Percentiles rank a stretch among this genome's conserved stretches.
These are phyloP conservation scores for Yamadazyma kanchanaburiensis DNA, from an alignment of 1,139 yeast species.

Conservation along the genomic window DNA sequence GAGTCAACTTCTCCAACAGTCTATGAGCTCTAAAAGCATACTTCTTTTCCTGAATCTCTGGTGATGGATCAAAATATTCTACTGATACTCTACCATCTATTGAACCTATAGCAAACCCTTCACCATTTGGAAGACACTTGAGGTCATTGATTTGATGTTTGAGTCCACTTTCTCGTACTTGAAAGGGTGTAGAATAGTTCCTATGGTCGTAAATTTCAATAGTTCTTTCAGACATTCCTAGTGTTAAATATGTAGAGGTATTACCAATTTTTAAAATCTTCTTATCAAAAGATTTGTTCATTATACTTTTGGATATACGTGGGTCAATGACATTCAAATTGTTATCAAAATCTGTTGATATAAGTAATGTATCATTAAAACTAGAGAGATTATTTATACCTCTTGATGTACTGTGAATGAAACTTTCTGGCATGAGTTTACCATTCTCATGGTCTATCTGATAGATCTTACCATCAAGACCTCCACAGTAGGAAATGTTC, in stretches of 20 bases:
- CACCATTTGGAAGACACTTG: slow-evolving; percentile 50
- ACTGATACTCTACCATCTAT: slow-evolving; percentile 86
- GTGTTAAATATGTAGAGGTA: slow-evolving; percentile 43
- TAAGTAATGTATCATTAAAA: slow-evolving; percentile 12
- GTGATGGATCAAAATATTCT: slow-evolving; percentile 60
- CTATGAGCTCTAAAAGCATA: slow-evolving; percentile 90
- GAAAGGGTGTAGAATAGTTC: slow-evolving; percentile 41
- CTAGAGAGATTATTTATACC: slow-evolving; percentile 29
- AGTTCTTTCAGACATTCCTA: slow-evolving; percentile 53
- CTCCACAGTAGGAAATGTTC: slow-evolving; percentile 28
- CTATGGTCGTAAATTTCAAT: slow-evolving; percentile 61
- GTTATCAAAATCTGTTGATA: slow-evolving; percentile 10
- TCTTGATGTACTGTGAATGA: slow-evolving; percentile 10
- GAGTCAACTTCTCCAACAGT: slow-evolving; percentile 31
- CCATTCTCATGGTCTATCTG: slow-evolving; percentile 43
- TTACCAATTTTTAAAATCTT: slow-evolving; percentile 70
- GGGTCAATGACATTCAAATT: slow-evolving; percentile 14
- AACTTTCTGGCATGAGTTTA: slow-evolving; percentile 16
- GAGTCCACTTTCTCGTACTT: slow-evolving; percentile 65
- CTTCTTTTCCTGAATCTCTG: slow-evolving; percentile 38
- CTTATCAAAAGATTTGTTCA: slow-evolving; percentile 15
- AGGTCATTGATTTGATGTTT: slow-evolving; percentile 68
- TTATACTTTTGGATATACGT: slow-evolving; percentile 8
- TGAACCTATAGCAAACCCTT: slow-evolving; percentile 76
- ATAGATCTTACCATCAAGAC: slow-evolving; percentile 39